Conservation (phyloP, 2,329 filamentous ascomycete genomes). For the Stagonosporopsis cucurbitacearum region DNA sequence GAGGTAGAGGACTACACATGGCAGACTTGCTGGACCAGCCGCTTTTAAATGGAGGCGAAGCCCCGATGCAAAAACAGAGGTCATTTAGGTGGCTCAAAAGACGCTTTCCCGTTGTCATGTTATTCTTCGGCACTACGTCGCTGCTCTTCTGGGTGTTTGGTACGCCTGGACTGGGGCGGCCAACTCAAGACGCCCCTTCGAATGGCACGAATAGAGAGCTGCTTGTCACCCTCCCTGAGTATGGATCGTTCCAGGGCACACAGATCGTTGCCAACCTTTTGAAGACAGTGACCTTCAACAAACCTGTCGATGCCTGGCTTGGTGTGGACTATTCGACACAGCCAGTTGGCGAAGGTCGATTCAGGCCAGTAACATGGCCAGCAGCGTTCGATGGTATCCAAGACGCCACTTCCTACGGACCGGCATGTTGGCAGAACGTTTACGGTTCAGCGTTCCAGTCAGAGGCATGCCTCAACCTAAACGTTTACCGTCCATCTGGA, state of each 20-base stretch:
- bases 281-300: conserved; percentile 39
- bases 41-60: conserved; percentile 17
- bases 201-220: conserved; percentile 24
- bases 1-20: conserved; percentile 10
- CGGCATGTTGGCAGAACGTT: conserved; percentile 54
- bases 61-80: conserved; percentile 7
- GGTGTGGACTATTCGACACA: conserved; percentile 57
- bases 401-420: conserved; percentile 51
- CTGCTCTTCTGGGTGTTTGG: conserved; percentile 35
- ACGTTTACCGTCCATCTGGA: conserved; percentile 39
- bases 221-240: conserved; percentile 47
- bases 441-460: conserved; percentile 38
- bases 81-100: conserved; percentile 27
- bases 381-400: conserved; percentile 51
- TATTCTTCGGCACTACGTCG: conserved; percentile 28
- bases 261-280: conserved; percentile 46
- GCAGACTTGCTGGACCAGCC: conserved; percentile 13
- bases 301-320: conserved; percentile 56
- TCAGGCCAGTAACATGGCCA: conserved; percentile 52
- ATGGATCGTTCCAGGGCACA: conserved; percentile 52
- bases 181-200: conserved; percentile 6
- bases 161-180: conserved; percentile 8
- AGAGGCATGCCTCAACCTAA: conserved; percentile 46
- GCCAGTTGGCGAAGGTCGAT: conserved; percentile 50
- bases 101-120: conserved; percentile 25